Base-by-base conservation (phyloP, 1,284 basidiomycete species). In the Thelephora terrestris region DNA sequence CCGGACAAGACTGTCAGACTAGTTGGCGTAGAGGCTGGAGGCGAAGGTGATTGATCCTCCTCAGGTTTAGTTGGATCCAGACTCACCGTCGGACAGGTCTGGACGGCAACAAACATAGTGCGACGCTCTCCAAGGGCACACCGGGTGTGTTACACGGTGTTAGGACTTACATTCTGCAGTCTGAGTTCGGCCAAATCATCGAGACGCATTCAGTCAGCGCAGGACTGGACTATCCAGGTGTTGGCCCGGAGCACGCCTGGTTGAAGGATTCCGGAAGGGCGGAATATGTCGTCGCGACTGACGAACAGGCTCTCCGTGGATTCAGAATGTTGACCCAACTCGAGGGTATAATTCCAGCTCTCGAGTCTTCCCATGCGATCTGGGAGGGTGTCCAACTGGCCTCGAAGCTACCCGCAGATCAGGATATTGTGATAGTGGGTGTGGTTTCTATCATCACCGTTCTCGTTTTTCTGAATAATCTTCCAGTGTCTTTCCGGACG, bases 131-230 rank as follows among this genome's bases (percentile, higher is more conserved):
- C 21, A 85, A 83, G 65, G 96, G 96, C 43, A 81, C 82, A 32
- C 89, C 91, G 1, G 96, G 96, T 56, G 95, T 99, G 40, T 75
- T 99, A 39, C 96, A 99, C 67, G 96, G 96, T 51, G 92, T 94
- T 24, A 75, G 88, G 57, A 98, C 96, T 10, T 98, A 98, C 67
- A 78, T 99, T 54, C 76, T 99, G 16, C 96, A 99, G 66, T 85
- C 86, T 24, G 63, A 75, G 42, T 78, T 78, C 27, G 96, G 96
- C 29, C 96, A 99, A 70, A 94, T 99, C 61, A 82, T 86, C 56
- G 93, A 97, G 65, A 98, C 96, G 17, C 93, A 98, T 68, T 97
- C 93, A 17, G 89, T 99, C 66, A 93, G 89, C 58, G 95, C 96
- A 46, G 96, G 95, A 35, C 73, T 96, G 43, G 88, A 92, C 65